Conservation (phyloP, 345 rosid species). For the Acer campestre region DNA sequence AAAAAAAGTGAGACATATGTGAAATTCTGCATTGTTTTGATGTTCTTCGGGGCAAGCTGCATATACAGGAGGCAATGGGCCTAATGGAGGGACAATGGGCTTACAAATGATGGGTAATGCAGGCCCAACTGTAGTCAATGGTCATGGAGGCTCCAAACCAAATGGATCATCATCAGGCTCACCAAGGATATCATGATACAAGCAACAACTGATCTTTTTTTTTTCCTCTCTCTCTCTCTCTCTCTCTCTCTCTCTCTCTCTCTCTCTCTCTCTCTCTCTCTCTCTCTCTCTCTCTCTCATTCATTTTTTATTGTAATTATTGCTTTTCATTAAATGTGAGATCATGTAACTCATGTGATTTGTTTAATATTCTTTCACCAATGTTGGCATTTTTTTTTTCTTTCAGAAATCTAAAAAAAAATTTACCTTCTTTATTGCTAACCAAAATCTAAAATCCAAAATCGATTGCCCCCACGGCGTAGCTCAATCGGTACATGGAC, state of each 20-base stretch:
- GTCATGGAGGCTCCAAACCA: neutral
- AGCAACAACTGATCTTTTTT: neutral
- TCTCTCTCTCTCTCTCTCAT: too few species aligned
- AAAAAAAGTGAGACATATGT: too few species aligned
- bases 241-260: too few species aligned
- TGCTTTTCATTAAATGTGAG: neutral
- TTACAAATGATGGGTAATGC: neutral
- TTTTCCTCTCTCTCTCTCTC: too few species aligned
- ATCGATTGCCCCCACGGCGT: too few species aligned
- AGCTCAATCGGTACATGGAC: too few species aligned
- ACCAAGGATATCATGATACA: neutral
- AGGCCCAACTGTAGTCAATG: neutral
- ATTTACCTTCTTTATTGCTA: too few species aligned
- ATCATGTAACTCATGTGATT: neutral
- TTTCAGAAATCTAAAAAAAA: too few species aligned
- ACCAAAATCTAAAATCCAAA: too few species aligned
- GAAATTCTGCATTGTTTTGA: conserved; percentile 6
- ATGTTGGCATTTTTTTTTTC: neutral
- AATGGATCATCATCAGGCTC: neutral
- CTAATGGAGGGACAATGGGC: neutral
- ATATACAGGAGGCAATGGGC: neutral
- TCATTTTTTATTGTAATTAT: neutral
- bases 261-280: too few species aligned
- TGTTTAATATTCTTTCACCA: neutral
- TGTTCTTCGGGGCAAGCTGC: neutral